These are phyloP conservation scores for Aspergillus thermomutatus DNA, from an alignment of 2,329 filamentous ascomycete species.

Conservation along the genomic window DNA sequence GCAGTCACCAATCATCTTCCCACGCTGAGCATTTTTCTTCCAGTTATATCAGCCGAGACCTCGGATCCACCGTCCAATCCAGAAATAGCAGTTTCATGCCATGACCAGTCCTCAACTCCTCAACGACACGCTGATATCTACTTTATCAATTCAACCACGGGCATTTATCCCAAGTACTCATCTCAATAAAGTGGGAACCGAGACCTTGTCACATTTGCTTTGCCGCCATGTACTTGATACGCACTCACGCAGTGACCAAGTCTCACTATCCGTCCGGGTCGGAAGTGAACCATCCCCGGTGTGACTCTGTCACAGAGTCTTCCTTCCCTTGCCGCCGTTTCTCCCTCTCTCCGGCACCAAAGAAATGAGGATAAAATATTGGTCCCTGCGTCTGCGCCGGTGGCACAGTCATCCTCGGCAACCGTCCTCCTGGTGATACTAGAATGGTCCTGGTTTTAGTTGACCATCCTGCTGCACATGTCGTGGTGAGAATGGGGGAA, in stretches of 20 bases:
- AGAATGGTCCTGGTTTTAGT: slow-evolving; percentile 13
- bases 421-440: slow-evolving; percentile 8
- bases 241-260: not conserved
- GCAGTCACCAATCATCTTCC: no score
- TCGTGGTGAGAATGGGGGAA: not conserved
- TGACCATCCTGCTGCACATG: slow-evolving; percentile 14
- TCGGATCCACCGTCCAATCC: no score
- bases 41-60: not conserved
- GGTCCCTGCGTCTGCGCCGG: slow-evolving; percentile 24
- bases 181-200: no score
- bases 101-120: not conserved
- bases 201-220: no score
- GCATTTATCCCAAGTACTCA: no score
- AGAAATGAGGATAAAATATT: slow-evolving; percentile 18
- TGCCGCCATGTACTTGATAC: not conserved
- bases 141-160: no score
- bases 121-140: not conserved
- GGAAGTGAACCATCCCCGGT: slow-evolving; percentile 11
- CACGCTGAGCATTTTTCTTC: not conserved
- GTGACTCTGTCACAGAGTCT: slow-evolving; percentile 1
- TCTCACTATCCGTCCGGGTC: slow-evolving; percentile 12
- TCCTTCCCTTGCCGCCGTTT: not conserved
- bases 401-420: slow-evolving; percentile 26
- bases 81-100: no score
- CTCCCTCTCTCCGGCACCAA: no score